Evolutionary conservation across 192 early-diverging fungal genomes (phyloP).

Genomic region (Jimgerdemannia lactiflua): DNA sequence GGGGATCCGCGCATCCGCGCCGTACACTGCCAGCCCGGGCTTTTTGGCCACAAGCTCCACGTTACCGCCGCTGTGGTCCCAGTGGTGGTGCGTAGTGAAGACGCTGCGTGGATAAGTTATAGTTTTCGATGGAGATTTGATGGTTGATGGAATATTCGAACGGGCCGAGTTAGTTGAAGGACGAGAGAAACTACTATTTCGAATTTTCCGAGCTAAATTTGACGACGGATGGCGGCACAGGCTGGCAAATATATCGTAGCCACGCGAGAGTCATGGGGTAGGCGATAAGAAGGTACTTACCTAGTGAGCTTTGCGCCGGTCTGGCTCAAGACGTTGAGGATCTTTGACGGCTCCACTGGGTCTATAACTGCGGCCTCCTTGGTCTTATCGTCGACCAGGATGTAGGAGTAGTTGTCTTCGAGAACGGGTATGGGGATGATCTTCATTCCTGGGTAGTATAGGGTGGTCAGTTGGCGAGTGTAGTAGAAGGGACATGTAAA

Average conservation of each 20-base stretch:
- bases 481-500: too few relatives aligned
- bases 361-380: constrained; percentile 76
- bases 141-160: too few relatives aligned
- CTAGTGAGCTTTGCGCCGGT: constrained; percentile 48
- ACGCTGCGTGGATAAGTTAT: constrained; percentile 29
- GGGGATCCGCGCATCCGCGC: constrained; percentile 84
- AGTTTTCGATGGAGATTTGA: constrained; percentile 5
- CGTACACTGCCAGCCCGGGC: constrained; percentile 72
- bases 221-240: neutral
- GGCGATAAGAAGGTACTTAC: constrained; percentile 5
- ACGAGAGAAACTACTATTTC: neutral
- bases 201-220: neutral
- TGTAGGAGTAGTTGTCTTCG: constrained; percentile 87
- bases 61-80: constrained; percentile 88
- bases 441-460: constrained; percentile 36
- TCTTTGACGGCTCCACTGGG: constrained; percentile 79
- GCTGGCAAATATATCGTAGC: neutral
- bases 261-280: neutral
- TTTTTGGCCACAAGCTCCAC: constrained; percentile 46
- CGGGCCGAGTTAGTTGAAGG: too few relatives aligned
- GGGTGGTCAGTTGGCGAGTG: neutral
- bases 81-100: constrained; percentile 90
- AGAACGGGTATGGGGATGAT: constrained; percentile 65
- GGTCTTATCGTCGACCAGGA: constrained; percentile 70
- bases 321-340: constrained; percentile 52